phyloP scores from a whole-genome alignment of 2,329 filamentous ascomycete genomes.

The Verticillium alfalfae region DNA sequence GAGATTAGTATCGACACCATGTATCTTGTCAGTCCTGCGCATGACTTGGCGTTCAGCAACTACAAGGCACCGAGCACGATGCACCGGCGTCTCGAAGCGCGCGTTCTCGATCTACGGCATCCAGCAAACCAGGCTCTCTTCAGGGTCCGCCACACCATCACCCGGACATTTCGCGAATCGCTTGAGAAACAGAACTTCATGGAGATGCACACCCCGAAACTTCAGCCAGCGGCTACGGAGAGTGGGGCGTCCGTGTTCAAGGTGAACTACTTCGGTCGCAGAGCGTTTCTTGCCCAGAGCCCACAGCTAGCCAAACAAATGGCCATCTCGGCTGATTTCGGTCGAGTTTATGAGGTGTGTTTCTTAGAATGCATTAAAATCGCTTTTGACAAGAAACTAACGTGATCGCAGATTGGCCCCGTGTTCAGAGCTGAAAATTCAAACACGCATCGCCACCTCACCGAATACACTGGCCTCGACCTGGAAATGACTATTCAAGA shows the following conservation, averaged over 20 bases:
- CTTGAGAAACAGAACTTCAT: conserved; percentile 76
- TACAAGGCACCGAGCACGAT: conserved; percentile 28
- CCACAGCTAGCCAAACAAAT: conserved; percentile 92
- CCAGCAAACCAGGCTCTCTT: conserved; percentile 83
- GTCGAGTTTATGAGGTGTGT: conserved; percentile 71
- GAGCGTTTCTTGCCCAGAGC: conserved; percentile 84
- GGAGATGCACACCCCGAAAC: conserved; percentile 89
- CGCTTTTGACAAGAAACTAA: conserved; percentile 1
- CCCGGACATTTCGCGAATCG: conserved; percentile 71
- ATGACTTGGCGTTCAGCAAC: conserved; percentile 45
- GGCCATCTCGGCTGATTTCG: conserved; percentile 84
- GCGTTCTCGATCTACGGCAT: conserved; percentile 81
- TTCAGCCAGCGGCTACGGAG: conserved; percentile 85
- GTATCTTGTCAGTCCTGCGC: conserved; percentile 44
- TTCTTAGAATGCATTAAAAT: not conserved
- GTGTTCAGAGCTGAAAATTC: conserved; percentile 95
- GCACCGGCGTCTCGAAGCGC: conserved; percentile 25
- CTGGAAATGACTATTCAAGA: conserved; percentile 87
- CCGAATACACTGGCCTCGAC: conserved; percentile 90
- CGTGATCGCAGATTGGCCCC: conserved; percentile 53
- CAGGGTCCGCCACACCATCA: conserved; percentile 75
- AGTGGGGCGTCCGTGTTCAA: conserved; percentile 89
- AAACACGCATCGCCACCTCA: conserved; percentile 90
- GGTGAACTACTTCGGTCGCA: conserved; percentile 83
- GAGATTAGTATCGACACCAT: conserved; percentile 64